Base-by-base conservation (phyloP, 192 early-diverging fungal genomes). In the Umbelopsis sp. region DNA sequence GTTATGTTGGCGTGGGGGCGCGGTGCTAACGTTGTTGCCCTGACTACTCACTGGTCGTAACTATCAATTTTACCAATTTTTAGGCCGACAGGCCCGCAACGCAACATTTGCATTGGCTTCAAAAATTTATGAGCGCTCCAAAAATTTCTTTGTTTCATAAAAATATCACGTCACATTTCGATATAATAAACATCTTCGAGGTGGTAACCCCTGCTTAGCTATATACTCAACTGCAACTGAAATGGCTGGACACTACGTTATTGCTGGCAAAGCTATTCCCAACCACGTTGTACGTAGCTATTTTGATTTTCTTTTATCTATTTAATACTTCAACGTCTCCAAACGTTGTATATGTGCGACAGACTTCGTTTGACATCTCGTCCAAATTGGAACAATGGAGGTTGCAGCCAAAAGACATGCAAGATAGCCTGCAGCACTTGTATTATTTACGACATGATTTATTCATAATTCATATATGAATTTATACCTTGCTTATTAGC, bases 221-320 rank as follows among this genome's bases (percentile, higher is more conserved):
- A 26, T 34, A 62, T 32, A 69, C 68, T 69, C 45, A 66, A 72
- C 29, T 59, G 38, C 53, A 24, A 51, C 56, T 20, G 56, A 67
- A 74, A 81, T 81, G 79, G 79, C 68, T 74, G 79, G 79, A 54
- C 68, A 70, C 29, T 81, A 81, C 62, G 65, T 70, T 69, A 77
- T 81, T 71, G 75, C 71, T 67, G 79, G 79, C 36, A 72, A 71
- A 65, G 29, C 59, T 31, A 29, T 81, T 53, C 74, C 79, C 56
- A 74, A 53, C 72, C 65, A 81, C 32, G 25, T 74, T 54, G 79
- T 81, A 74, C 67, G 72, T 67, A 45, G 25, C 25, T 32, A n/a
- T 34, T 44, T 25, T 38, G n/a, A 45, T 4, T 11, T 38, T 51
- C 49, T 66, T 11, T 34, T n/a, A 4, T 54, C 10, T 36, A 36